Evolutionary conservation across 306 rosid genomes (phyloP).

Genomic region (Cucumis hystrix): DNA sequence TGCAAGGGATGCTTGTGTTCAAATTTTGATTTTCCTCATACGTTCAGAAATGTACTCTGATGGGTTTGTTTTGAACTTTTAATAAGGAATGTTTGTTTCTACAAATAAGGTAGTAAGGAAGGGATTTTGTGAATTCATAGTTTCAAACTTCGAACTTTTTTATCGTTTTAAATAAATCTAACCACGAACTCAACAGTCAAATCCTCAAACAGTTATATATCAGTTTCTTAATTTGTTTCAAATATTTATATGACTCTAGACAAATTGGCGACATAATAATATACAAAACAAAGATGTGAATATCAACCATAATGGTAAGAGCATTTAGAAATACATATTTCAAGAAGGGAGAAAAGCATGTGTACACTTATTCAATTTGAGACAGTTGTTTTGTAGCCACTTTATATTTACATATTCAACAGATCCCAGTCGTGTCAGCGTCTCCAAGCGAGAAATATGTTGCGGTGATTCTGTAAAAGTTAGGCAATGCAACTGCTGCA

Average conservation of each 20-base stretch:
- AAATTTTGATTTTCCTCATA: neutral
- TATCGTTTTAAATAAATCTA: neutral
- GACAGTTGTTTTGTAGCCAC: neutral
- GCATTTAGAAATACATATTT: neutral
- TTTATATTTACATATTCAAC: neutral
- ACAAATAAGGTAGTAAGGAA: neutral
- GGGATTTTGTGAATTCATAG: neutral
- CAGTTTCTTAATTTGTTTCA: neutral
- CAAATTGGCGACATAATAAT: neutral
- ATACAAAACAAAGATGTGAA: neutral
- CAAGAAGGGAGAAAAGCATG: neutral
- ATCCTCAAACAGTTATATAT: neutral
- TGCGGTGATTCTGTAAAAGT: neutral
- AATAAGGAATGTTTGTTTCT: neutral
- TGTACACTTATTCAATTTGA: neutral
- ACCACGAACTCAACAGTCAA: neutral
- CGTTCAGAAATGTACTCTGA: neutral
- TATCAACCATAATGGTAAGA: neutral
- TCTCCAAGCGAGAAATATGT: neutral
- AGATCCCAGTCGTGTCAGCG: neutral
- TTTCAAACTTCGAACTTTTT: neutral
- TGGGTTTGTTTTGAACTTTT: neutral
- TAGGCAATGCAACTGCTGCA: neutral
- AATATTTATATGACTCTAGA: neutral
- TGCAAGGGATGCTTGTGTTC: slow-evolving; percentile 2